Conservation (phyloP, 2,329 filamentous ascomycete genomes). For the Trichoderma koningii region DNA sequence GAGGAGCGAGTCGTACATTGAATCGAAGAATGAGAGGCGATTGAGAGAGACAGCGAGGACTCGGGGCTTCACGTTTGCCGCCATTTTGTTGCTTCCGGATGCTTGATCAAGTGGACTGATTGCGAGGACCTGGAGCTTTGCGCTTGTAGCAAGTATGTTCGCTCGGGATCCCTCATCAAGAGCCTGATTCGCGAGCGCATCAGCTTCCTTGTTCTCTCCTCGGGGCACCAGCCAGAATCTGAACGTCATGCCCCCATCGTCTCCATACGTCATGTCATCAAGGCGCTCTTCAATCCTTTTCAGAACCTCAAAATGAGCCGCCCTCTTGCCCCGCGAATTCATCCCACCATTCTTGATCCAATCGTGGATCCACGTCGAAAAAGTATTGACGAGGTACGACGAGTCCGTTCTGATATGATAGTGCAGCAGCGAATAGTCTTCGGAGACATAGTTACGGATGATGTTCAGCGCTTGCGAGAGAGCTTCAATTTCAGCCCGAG, state of each 20-base stretch:
- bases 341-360: neutral
- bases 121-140: too few relatives aligned
- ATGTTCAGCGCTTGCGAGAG: neutral
- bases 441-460: neutral
- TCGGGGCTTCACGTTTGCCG: neutral
- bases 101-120: neutral
- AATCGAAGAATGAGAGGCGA: neutral
- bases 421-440: neutral
- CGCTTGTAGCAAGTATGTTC: too few relatives aligned
- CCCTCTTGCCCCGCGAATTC: neutral
- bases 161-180: neutral
- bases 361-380: neutral
- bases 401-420: conserved; percentile 5
- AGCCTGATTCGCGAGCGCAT: neutral
- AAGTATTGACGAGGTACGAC: neutral
- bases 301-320: neutral
- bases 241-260: neutral
- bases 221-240: neutral
- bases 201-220: conserved; percentile 9
- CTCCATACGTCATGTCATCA: too few relatives aligned
- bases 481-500: conserved; percentile 6
- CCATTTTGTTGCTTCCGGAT: neutral
- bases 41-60: neutral
- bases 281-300: too few relatives aligned
- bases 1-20: neutral